These are phyloP conservation scores for Rutstroemia sydowiana DNA, from an alignment of 2,329 filamentous ascomycete species.

Conservation along the genomic window DNA sequence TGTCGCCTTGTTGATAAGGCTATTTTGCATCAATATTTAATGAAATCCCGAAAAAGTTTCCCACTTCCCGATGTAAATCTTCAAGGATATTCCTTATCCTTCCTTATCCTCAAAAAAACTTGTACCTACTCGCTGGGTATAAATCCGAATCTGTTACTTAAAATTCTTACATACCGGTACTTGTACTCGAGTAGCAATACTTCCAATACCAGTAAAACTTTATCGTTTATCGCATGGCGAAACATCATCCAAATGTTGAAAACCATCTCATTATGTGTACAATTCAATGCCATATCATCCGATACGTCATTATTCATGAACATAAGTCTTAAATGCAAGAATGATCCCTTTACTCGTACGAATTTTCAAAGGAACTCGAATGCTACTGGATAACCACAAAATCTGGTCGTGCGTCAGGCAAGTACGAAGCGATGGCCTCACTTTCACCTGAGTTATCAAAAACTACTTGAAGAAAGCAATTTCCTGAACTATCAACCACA, in stretches of 20 bases:
- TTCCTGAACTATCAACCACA: slow-evolving; percentile 1
- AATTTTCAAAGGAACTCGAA: not conserved
- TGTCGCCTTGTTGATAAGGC: slow-evolving; percentile 9
- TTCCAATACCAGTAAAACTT: too few species aligned
- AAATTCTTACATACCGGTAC: not conserved
- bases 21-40: not conserved
- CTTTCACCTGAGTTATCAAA: not conserved
- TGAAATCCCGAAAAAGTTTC: too few species aligned
- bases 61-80: too few species aligned
- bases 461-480: slow-evolving; percentile 1
- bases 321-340: not conserved
- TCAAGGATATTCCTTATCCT: slow-evolving; percentile 3
- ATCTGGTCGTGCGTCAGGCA: not conserved
- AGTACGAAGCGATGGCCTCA: slow-evolving; percentile 7
- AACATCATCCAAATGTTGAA: not conserved
- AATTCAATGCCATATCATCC: not conserved
- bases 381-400: not conserved
- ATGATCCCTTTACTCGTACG: not conserved
- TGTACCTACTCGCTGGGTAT: too few species aligned
- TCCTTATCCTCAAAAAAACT: too few species aligned
- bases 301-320: slow-evolving; percentile 3
- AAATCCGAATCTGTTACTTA: not conserved
- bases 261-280: not conserved
- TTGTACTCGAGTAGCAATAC: too few species aligned
- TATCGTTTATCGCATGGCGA: too few species aligned